Conservation (phyloP, 129 eudicot species). For the Erigeron canadensis region DNA sequence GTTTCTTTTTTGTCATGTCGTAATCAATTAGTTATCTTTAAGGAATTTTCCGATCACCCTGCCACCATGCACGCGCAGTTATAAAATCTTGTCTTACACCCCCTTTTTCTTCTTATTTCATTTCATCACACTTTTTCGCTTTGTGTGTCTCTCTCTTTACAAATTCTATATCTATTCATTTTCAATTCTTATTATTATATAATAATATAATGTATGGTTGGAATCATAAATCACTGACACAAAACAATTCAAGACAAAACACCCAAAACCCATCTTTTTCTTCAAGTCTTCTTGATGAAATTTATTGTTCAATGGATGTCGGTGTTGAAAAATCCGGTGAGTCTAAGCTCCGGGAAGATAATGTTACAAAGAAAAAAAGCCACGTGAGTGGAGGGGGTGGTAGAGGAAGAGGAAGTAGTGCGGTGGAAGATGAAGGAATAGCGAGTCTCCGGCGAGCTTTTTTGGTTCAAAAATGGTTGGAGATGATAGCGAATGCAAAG, state of each 20-base stretch:
- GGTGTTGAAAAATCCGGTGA: slow-evolving; percentile 30
- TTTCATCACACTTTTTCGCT: not conserved
- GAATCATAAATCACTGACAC: slow-evolving; percentile 41
- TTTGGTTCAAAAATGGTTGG: slow-evolving; percentile 75
- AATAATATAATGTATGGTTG: slow-evolving; percentile 37
- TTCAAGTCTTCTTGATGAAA: slow-evolving; percentile 71
- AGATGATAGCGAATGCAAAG: slow-evolving; percentile 41
- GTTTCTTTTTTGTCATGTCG: slow-evolving; percentile 16
- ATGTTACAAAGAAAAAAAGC: slow-evolving; percentile 6
- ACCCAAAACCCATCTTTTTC: slow-evolving; percentile 64
- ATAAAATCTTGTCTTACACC: slow-evolving; percentile 24
- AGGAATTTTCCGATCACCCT: slow-evolving; percentile 27
- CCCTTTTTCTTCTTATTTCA: slow-evolving; percentile 20
- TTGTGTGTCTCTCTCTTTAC: slow-evolving; percentile 18
- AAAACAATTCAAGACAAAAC: slow-evolving; percentile 32
- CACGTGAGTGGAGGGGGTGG: not conserved
- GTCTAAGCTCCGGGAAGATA: slow-evolving; percentile 26
- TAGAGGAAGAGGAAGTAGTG: slow-evolving; percentile 7
- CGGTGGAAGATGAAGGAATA: slow-evolving; percentile 46
- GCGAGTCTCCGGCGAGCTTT: slow-evolving; percentile 56
- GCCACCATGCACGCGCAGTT: slow-evolving; percentile 38
- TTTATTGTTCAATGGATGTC: slow-evolving; percentile 61
- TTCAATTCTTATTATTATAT: not conserved
- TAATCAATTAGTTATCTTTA: slow-evolving; percentile 16
- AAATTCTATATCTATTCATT: not conserved